Base-by-base conservation (phyloP, 2,329 filamentous ascomycete genomes). In the Ampelomyces quisqualis region DNA sequence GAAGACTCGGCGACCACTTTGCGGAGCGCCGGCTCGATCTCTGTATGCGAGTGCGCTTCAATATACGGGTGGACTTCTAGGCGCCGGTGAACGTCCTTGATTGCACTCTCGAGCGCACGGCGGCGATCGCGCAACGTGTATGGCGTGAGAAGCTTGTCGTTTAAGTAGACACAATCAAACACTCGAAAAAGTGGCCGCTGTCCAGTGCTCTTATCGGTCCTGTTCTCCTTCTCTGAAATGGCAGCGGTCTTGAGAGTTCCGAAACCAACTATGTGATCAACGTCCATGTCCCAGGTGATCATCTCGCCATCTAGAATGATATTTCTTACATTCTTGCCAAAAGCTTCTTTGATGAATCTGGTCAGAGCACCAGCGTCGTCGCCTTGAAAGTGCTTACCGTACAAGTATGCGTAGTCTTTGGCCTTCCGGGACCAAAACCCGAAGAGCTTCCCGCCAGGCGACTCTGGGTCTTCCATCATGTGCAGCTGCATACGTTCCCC, bases 401-500 rank as follows among this genome's bases (percentile, higher is more conserved):
- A 98, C 0, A 98, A 77, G 58, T 95, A 93, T 0, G 90, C 93
- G 58, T 98, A 98, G 33, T 97, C 88, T 63, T 96, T 97, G 7
- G 88, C 91, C 68, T 95, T 97, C 36, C 93, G 80, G 2, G 91
- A 97, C 89, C 90, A 98, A 67, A 95, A 98, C 21, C 76, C 77
- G 64, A 97, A 96, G 14, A 74, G 76, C 40, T 77, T 82, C 0
- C 88, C 88, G 0, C 90, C 89, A 0, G 81, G 77, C 1, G 82
- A 72, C 1, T 68, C 70, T 3, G 81, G 72, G 52, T 96, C 88
- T 42, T 86, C 76, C 9, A 80, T 69, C 86, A 97, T 90, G 67
- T 98, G 93, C 64, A 98, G 77, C 67, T 98, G 93, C 85, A 98
- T 96, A 18, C 93, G 81, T 70, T 98, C 93, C 1, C 93, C 93